Conservation (phyloP, 129 eudicot species). For the Ambrosia trifida region DNA sequence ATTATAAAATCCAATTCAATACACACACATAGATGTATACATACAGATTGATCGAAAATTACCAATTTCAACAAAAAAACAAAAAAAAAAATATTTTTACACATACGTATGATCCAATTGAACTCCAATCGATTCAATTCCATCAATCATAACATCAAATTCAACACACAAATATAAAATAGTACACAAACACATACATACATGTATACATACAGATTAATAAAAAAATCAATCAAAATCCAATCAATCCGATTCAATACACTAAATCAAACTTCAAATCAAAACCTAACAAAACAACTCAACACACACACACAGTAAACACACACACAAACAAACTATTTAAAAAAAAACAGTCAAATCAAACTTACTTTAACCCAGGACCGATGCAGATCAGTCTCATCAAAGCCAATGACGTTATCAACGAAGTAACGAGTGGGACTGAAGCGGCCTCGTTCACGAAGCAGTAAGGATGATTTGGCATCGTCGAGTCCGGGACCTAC, state of each 20-base stretch:
- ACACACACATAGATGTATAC: neutral
- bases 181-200: neutral
- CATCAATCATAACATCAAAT: too few species aligned
- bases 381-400: constrained; percentile 99
- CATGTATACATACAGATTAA: too few species aligned
- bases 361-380: constrained; percentile 66
- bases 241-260: too few species aligned
- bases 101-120: too few species aligned
- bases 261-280: too few species aligned
- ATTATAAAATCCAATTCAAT: neutral
- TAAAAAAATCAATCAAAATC: too few species aligned
- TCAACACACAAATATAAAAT: neutral
- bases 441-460: constrained; percentile 89
- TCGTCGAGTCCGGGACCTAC: constrained; percentile 90
- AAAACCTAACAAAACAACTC: too few species aligned
- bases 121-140: too few species aligned
- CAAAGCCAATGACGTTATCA: constrained; percentile 93
- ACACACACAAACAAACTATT: neutral
- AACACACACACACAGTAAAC: too few species aligned
- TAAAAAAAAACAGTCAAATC: constrained; percentile 1
- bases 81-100: neutral
- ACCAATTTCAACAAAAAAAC: neutral
- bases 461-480: constrained; percentile 68
- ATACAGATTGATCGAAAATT: neutral
- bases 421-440: constrained; percentile 95